Percentiles rank a stretch among this genome's conserved stretches.
Evolutionary conservation across 2,329 filamentous ascomycete species (phyloP).

Genomic region (Didymella lethalis): DNA sequence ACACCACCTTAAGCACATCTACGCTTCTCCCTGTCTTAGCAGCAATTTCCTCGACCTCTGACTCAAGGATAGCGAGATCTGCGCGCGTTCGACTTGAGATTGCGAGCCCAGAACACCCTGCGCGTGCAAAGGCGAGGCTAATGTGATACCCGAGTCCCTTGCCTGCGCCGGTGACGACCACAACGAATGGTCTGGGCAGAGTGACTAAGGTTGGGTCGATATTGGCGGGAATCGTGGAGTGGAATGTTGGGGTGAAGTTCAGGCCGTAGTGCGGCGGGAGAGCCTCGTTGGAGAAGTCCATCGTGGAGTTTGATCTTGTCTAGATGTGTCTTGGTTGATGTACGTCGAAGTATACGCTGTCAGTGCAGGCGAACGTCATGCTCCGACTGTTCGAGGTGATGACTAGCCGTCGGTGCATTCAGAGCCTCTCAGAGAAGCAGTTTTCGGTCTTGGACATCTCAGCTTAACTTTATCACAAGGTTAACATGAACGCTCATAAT

Average conservation of each 20-base stretch:
- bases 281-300: not conserved
- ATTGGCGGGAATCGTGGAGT: slow-evolving; percentile 61
- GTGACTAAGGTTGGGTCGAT: slow-evolving; percentile 54
- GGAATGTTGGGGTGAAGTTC: slow-evolving; percentile 33
- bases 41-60: slow-evolving; percentile 20
- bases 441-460: not conserved
- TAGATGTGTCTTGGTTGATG: too few species aligned
- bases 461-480: not conserved
- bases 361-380: too few species aligned
- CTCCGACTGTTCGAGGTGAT: not conserved
- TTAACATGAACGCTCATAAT: not conserved
- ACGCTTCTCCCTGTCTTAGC: slow-evolving; percentile 26
- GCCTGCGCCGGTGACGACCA: slow-evolving; percentile 64
- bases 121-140: slow-evolving; percentile 62
- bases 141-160: slow-evolving; percentile 62
- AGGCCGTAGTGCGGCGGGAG: not conserved
- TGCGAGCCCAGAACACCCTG: slow-evolving; percentile 62
- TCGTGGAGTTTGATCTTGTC: not conserved
- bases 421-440: not conserved
- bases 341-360: too few species aligned
- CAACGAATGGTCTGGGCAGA: slow-evolving; percentile 33
- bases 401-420: not conserved
- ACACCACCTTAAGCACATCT: slow-evolving; percentile 34
- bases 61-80: slow-evolving; percentile 25
- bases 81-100: slow-evolving; percentile 48